Conservation (phyloP, 257 asterid genomes). For the Nicotiana benthamiana region DNA sequence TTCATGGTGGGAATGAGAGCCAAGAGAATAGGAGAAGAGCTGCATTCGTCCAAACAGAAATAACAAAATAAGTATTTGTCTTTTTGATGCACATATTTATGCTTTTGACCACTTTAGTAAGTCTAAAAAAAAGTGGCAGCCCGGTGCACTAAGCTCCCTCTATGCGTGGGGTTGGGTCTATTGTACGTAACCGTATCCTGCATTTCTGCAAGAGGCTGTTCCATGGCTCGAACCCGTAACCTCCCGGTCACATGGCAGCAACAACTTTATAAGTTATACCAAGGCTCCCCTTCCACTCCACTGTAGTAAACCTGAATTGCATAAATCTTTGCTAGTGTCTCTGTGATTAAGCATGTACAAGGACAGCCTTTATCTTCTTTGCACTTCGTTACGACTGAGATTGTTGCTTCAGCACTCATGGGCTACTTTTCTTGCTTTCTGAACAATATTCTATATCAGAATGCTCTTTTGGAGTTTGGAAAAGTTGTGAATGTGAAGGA, state of each 20-base stretch:
- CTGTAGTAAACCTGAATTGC: neutral
- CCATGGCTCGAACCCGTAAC: too few species aligned
- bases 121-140: neutral
- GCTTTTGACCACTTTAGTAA: neutral
- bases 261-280: too few species aligned
- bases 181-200: too few species aligned
- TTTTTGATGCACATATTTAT: neutral
- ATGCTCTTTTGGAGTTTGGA: conserved; percentile 52
- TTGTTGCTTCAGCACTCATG: neutral
- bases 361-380: neutral
- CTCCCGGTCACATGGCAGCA: too few species aligned
- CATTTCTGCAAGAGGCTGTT: too few species aligned
- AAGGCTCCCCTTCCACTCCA: neutral
- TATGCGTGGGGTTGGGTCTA: too few species aligned
- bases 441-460: conserved; percentile 28
- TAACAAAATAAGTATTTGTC: neutral
- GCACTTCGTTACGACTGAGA: neutral
- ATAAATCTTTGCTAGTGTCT: neutral
- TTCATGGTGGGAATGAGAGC: neutral
- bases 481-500: conserved; percentile 68
- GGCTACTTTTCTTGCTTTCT: neutral
- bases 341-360: neutral
- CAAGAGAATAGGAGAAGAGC: neutral
- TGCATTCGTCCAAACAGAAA: neutral
- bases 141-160: too few species aligned